Evolutionary conservation across 768 basidiomycete species (phyloP), one percentile per base, ranked within the genome.

Genomic region (Phaffia tasmanica): DNA sequence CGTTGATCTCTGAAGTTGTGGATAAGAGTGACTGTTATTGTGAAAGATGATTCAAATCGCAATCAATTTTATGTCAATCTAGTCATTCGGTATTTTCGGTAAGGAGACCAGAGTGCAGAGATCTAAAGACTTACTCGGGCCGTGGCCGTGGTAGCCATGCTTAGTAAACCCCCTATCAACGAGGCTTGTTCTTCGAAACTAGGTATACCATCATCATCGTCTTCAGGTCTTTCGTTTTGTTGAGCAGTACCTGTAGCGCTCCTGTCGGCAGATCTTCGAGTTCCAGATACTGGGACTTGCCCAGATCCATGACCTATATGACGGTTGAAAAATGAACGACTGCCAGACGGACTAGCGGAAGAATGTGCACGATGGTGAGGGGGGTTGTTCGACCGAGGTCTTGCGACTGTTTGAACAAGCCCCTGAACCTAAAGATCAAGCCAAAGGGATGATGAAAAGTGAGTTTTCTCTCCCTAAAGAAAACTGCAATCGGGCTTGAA

Each of bases 91-190:
- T 42, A 5, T 4, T 5, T 42, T 42, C 11, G 11, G 35, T 5
- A 42, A 42, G 6, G 11, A 42, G 6, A 42, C 4, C 35, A 42
- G 35, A 42, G 4, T 4, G 11, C 11, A 42, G 35, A 42, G 35
- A 42, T 4, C 35, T 42, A 42, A 11, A 42, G 35, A 42, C 35
- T 42, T 42, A 42, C 35, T 42, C 35, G 35, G 3, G 67, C 67
- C 16, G 67, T 69, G 15, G 67, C 67, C 3, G 67, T 48, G 15
- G 67, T 69, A 14, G 67, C 67, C 19, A 63, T 57, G 8, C 57
- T 42, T 16, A 69, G 50, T 1, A 69, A 62, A 3, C 67, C 67
- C 46, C 61, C 57, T 18, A 69, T 62, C 0, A 69, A 63, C 4
- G 30, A 32, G 23, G 67, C 67, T 25, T 69, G 67, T 46, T 69